These are phyloP conservation scores for Solanum pinnatisectum DNA, from an alignment of 257 asterid genomes.

Conservation along the genomic window DNA sequence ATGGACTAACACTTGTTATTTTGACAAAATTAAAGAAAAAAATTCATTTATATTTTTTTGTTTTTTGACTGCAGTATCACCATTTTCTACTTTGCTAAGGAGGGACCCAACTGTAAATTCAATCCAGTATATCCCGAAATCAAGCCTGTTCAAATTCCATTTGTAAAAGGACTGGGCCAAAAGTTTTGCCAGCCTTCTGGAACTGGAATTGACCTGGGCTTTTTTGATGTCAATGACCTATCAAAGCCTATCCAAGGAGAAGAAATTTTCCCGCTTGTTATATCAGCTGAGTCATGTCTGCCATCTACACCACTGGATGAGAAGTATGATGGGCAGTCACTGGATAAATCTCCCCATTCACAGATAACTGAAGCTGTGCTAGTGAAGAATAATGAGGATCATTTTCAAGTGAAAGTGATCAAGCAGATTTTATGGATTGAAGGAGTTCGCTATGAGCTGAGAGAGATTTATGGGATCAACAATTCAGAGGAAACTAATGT, in stretches of 20 bases:
- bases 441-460: slow-evolving; percentile 75
- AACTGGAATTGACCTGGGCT: slow-evolving; percentile 83
- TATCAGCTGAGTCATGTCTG: slow-evolving; percentile 50
- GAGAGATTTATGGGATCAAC: slow-evolving; percentile 74
- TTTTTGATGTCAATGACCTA: slow-evolving; percentile 69
- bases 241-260: slow-evolving; percentile 60
- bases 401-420: slow-evolving; percentile 58
- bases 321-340: slow-evolving; percentile 10
- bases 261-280: slow-evolving; percentile 77
- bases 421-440: slow-evolving; percentile 78
- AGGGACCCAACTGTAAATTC: slow-evolving; percentile 48
- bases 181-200: slow-evolving; percentile 85
- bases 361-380: slow-evolving; percentile 79
- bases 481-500: slow-evolving; percentile 39
- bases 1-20: neutral
- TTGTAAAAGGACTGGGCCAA: slow-evolving; percentile 72
- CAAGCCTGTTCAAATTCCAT: slow-evolving; percentile 57
- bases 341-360: slow-evolving; percentile 36
- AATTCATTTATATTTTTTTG: neutral
- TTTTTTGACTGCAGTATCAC: slow-evolving; percentile 50
- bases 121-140: slow-evolving; percentile 67
- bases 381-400: slow-evolving; percentile 35
- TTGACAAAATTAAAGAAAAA: neutral
- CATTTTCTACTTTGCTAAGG: slow-evolving; percentile 76
- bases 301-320: slow-evolving; percentile 16